Evolutionary conservation across 2,329 filamentous ascomycete genomes (phyloP).

Genomic region (Fusarium verticillioides): DNA sequence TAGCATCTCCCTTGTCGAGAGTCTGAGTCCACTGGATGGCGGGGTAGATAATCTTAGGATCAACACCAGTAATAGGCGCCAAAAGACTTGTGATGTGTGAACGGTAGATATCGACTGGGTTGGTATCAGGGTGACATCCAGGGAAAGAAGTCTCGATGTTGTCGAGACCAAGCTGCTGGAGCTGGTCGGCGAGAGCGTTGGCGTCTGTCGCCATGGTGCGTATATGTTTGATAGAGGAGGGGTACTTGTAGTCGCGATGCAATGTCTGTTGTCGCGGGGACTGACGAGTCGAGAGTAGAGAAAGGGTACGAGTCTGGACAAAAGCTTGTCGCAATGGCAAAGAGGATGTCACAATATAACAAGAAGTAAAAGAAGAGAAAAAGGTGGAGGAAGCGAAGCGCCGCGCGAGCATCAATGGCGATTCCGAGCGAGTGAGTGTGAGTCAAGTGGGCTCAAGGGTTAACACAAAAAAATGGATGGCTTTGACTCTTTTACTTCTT

Average conservation of each 20-base stretch:
- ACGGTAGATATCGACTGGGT: conserved; percentile 83
- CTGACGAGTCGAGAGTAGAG: conserved; percentile 6
- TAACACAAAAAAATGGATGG: conserved; percentile 41
- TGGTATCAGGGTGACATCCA: conserved; percentile 72
- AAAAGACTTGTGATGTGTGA: conserved; percentile 78
- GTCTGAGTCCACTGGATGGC: conserved; percentile 82
- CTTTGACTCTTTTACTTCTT: conserved; percentile 32
- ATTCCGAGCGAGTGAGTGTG: conserved; percentile 38
- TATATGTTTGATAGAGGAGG: conserved; percentile 12
- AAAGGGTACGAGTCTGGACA: conserved; percentile 3
- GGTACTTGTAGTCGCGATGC: conserved; percentile 11
- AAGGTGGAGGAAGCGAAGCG: conserved; percentile 39
- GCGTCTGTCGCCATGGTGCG: conserved; percentile 37
- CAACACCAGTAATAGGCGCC: conserved; percentile 75
- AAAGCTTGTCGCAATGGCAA: conserved; percentile 17
- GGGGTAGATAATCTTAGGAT: conserved; percentile 76
- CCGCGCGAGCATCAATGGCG: conserved; percentile 44
- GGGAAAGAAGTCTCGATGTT: conserved; percentile 54
- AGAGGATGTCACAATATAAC: conserved; percentile 14
- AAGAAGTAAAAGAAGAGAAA: conserved; percentile 36
- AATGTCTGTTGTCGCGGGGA: conserved; percentile 8
- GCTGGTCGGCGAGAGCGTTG: conserved; percentile 43
- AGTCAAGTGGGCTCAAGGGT: conserved; percentile 45
- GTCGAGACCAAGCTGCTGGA: conserved; percentile 38
- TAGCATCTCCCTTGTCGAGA: conserved; percentile 84